These are phyloP conservation scores for Vitis hybrid DNA, from an alignment of 177 flowering plant genomes.

Conservation along the genomic window DNA sequence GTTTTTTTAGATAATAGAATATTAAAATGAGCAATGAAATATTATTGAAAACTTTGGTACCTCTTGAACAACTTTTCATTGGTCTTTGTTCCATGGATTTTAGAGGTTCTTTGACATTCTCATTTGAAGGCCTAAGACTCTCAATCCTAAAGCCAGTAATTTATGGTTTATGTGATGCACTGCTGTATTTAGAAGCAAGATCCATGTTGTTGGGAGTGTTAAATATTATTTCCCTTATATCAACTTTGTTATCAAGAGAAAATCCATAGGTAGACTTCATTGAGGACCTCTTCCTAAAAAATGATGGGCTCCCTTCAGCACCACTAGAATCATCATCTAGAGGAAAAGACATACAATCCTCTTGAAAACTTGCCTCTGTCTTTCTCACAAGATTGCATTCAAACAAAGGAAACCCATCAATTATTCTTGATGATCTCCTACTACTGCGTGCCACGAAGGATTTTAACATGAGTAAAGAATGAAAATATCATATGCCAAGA, in stretches of 20 bases:
- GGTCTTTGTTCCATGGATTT: slow-evolving; percentile 34
- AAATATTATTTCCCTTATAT: slow-evolving; percentile 28
- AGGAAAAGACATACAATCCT: slow-evolving; percentile 73
- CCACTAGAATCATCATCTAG: slow-evolving; percentile 77
- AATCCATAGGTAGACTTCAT: slow-evolving; percentile 52
- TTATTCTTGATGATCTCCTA: slow-evolving; percentile 26
- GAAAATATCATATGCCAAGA: slow-evolving; percentile 3
- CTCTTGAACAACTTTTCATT: slow-evolving; percentile 6
- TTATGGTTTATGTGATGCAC: slow-evolving; percentile 26
- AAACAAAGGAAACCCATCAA: slow-evolving; percentile 37
- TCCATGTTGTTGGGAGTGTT: slow-evolving; percentile 33
- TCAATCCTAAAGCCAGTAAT: slow-evolving; percentile 29
- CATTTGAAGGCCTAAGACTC: slow-evolving; percentile 29
- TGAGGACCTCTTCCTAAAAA: slow-evolving; percentile 30
- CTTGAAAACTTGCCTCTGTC: slow-evolving; percentile 61
- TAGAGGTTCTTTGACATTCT: slow-evolving; percentile 31
- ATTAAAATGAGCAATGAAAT: too few species aligned
- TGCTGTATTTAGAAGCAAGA: slow-evolving; percentile 33
- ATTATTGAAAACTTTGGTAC: too few species aligned
- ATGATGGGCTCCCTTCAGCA: slow-evolving; percentile 62
- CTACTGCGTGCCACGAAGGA: slow-evolving; percentile 31
- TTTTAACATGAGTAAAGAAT: slow-evolving; percentile 3
- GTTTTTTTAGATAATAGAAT: too few species aligned
- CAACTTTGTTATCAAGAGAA: slow-evolving; percentile 39
- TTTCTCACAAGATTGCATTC: slow-evolving; percentile 37